Conservation (phyloP, 2,329 filamentous ascomycete species). For the Ophiostoma triangulosporum region DNA sequence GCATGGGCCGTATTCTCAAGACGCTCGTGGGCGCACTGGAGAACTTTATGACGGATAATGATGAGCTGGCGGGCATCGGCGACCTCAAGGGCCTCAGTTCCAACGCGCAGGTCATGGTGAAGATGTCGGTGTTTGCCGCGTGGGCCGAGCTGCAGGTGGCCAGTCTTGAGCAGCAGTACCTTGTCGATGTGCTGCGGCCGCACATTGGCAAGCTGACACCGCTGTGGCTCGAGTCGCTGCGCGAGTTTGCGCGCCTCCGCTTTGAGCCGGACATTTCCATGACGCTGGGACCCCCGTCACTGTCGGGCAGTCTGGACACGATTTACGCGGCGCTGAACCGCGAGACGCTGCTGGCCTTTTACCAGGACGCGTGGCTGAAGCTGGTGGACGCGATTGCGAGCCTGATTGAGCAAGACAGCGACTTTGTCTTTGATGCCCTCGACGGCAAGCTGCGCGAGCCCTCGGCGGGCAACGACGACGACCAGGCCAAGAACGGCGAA, state of each 20-base stretch:
- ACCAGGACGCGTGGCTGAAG: slow-evolving; percentile 93
- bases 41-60: slow-evolving; percentile 68
- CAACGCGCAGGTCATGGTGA: slow-evolving; percentile 96
- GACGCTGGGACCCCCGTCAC: slow-evolving; percentile 65
- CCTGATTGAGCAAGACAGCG: slow-evolving; percentile 92
- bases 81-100: slow-evolving; percentile 86
- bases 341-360: slow-evolving; percentile 86
- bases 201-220: slow-evolving; percentile 84
- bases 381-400: slow-evolving; percentile 95
- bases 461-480: neutral
- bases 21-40: slow-evolving; percentile 81
- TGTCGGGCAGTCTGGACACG: slow-evolving; percentile 77
- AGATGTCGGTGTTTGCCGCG: slow-evolving; percentile 90
- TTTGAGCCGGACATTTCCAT: slow-evolving; percentile 98
- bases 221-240: slow-evolving; percentile 81
- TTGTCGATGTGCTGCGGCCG: slow-evolving; percentile 76
- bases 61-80: slow-evolving; percentile 58
- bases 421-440: slow-evolving; percentile 91
- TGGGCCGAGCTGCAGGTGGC: slow-evolving; percentile 97
- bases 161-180: slow-evolving; percentile 79
- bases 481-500: neutral
- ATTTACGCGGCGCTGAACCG: slow-evolving; percentile 92
- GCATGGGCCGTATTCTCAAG: slow-evolving; percentile 98
- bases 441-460: slow-evolving; percentile 59
- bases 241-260: slow-evolving; percentile 77